Percentiles rank a stretch among this genome's conserved stretches.
These are phyloP conservation scores for Pseudotulostoma volvatum DNA, from an alignment of 495 filamentous ascomycete species.

Conservation along the genomic window DNA sequence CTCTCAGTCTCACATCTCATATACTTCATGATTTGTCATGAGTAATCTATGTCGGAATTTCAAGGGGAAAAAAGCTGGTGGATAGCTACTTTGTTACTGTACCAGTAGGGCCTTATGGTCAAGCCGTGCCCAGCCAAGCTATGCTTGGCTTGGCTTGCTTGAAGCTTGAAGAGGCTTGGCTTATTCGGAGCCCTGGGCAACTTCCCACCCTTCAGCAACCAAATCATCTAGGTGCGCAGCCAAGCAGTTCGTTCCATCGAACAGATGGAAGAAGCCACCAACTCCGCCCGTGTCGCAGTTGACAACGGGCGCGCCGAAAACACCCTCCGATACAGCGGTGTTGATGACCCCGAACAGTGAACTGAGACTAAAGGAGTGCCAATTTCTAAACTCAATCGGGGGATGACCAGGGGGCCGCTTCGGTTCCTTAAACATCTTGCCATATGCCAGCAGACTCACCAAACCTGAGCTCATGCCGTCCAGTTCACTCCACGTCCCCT, in stretches of 20 bases:
- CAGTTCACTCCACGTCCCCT: too few species aligned
- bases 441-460: slow-evolving; percentile 7
- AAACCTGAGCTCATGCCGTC: too few species aligned
- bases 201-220: slow-evolving; percentile 15
- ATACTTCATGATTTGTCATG: too few species aligned
- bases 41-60: too few species aligned
- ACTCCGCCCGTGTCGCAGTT: slow-evolving; percentile 12
- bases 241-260: slow-evolving; percentile 12
- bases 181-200: too few species aligned
- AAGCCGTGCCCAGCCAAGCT: too few species aligned
- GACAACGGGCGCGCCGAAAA: slow-evolving; percentile 16
- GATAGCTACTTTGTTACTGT: too few species aligned
- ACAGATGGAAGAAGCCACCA: slow-evolving; percentile 14
- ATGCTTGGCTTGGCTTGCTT: too few species aligned
- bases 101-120: too few species aligned
- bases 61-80: too few species aligned
- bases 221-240: slow-evolving; percentile 15
- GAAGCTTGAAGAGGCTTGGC: too few species aligned
- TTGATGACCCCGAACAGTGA: slow-evolving; percentile 13
- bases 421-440: slow-evolving; percentile 3
- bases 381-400: slow-evolving; percentile 8
- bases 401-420: slow-evolving; percentile 9
- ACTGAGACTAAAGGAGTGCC: slow-evolving; percentile 5
- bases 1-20: too few species aligned
- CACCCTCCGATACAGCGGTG: slow-evolving; percentile 9